Evolutionary conservation across 2,329 filamentous ascomycete genomes (phyloP).

Genomic region (Venturiaceae sp.): DNA sequence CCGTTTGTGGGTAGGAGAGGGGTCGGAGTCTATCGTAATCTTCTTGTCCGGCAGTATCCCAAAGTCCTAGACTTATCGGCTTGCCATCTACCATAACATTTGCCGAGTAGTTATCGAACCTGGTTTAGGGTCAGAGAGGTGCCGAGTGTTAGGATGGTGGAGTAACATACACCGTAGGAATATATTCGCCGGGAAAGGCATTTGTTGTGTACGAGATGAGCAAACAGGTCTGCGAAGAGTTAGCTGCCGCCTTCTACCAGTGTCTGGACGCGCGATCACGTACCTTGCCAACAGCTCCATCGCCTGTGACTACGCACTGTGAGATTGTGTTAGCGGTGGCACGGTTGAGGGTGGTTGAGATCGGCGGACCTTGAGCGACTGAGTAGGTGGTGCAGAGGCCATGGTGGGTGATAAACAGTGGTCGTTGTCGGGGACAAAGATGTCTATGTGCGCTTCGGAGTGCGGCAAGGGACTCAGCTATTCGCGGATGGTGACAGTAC

Average conservation of each 20-base stretch:
- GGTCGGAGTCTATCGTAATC: slow-evolving; percentile 94
- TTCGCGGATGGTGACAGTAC: neutral
- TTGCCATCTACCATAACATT: slow-evolving; percentile 99
- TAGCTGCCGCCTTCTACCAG: slow-evolving; percentile 17
- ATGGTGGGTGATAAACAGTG: slow-evolving; percentile 24
- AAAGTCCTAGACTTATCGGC: slow-evolving; percentile 90
- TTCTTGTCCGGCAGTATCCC: slow-evolving; percentile 98
- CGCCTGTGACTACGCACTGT: slow-evolving; percentile 96
- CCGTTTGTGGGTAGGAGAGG: slow-evolving; percentile 94
- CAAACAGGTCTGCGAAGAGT: slow-evolving; percentile 72
- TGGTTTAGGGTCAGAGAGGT: slow-evolving; percentile 26
- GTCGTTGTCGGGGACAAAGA: neutral
- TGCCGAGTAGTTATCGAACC: slow-evolving; percentile 98
- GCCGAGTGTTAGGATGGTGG: slow-evolving; percentile 6
- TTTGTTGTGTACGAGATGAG: slow-evolving; percentile 99
- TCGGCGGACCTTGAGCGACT: slow-evolving; percentile 70
- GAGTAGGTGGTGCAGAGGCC: slow-evolving; percentile 77
- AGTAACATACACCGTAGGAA: slow-evolving; percentile 77
- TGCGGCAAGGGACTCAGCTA: neutral
- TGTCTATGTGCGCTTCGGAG: slow-evolving; percentile 1
- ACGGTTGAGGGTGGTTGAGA: slow-evolving; percentile 6
- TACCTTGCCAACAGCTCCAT: slow-evolving; percentile 98
- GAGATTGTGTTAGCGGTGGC: slow-evolving; percentile 9
- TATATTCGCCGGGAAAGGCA: slow-evolving; percentile 99
- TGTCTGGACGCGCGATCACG: slow-evolving; percentile 22